Base-by-base conservation (phyloP, 305 asterid genomes). In the Ajuga reptans region DNA sequence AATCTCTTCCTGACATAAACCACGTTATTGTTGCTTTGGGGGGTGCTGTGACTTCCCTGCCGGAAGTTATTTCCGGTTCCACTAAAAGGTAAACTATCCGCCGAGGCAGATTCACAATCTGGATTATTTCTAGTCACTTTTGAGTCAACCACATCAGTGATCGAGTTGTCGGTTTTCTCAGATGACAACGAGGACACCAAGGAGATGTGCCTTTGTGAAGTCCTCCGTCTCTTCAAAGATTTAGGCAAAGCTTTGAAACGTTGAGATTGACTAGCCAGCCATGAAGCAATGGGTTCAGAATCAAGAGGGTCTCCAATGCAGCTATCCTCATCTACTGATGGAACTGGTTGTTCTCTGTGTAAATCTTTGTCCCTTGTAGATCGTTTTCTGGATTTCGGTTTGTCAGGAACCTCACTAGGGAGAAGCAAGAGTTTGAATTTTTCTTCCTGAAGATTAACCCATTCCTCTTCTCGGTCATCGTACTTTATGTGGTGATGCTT, bases 401-500 rank as follows among this genome's bases (percentile, higher is more conserved):
- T 86, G 73, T 82, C 84, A 49, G 98, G 98, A 78, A 86, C 85
- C 82, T 94, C 99, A 66, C 82, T 76, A 33, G 94, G 98, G 34
- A 89, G 85, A 81, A 91, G 97, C 88, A 94, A 81, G 71, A 94
- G 91, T 71, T 88, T 91, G 57, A 94, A 94, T 76, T 84, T 90
- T 90, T 94, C 98, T 43, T 84, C 83, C 27, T 79, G 84, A 73
- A 94, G 97, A 81, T 88, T 77, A 79, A 94, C 81, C 96, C 97
- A 91, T 76, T 91, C 99, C 79, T 89, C 99, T 72, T 94, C 99
- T 61, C 91, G 79, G 62, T 92, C 99, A 80, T 91, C 98, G 66
- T 94, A 94, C 79, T 94, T 86, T 57, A 94, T 83, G 74, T 83
- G 95, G 75, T 91, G 96, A 74, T 83, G 92, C 78, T 83, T 82